Conservation (phyloP, 2,329 filamentous ascomycete genomes). For the Colletotrichum lupini region DNA sequence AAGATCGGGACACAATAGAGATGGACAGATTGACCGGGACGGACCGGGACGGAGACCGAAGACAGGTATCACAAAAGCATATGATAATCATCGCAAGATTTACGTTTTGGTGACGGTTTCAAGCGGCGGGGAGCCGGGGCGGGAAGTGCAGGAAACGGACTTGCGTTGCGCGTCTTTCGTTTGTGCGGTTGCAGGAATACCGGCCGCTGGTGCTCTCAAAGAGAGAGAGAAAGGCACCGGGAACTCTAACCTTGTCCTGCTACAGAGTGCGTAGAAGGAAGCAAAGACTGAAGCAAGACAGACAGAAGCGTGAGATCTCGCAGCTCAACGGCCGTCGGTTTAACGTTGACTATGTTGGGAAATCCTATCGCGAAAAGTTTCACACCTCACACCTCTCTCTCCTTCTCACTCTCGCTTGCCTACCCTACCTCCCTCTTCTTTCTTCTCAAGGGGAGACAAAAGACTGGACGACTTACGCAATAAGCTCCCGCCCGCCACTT, state of each 20-base stretch:
- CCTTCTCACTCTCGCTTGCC: neutral
- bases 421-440: neutral
- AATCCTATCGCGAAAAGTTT: neutral
- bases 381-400: neutral
- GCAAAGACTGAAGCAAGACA: neutral
- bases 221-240: neutral
- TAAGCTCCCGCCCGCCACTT: conserved; percentile 4
- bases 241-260: conserved; percentile 14
- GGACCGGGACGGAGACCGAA: too few species aligned
- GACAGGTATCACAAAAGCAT: too few species aligned
- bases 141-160: neutral
- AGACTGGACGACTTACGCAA: neutral
- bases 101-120: conserved; percentile 4
- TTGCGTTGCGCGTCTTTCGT: neutral
- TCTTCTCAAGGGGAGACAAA: neutral
- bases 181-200: neutral
- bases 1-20: neutral
- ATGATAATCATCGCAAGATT: neutral
- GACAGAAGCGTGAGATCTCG: neutral
- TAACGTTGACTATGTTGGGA: neutral
- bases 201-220: neutral
- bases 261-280: neutral
- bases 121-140: neutral
- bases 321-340: neutral
- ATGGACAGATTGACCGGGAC: neutral